Evolutionary conservation across 1,139 yeast species (phyloP).

Genomic region (Nakaseomyces bracarensis): DNA sequence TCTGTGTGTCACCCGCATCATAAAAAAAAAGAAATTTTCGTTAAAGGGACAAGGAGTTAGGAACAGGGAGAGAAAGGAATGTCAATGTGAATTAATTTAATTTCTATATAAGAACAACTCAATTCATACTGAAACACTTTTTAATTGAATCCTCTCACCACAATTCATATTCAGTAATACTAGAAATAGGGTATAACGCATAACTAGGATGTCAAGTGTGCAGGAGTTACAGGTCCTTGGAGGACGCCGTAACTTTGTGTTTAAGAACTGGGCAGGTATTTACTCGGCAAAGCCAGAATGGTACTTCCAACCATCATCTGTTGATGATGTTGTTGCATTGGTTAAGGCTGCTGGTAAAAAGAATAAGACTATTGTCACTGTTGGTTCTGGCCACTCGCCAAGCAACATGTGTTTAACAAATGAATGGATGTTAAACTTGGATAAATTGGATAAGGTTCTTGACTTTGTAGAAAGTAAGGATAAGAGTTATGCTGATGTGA

Average conservation of each 20-base stretch:
- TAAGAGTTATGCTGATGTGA: slow-evolving; percentile 74
- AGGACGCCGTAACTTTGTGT: slow-evolving; percentile 26
- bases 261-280: slow-evolving; percentile 86
- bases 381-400: slow-evolving; percentile 95
- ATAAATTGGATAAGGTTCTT: slow-evolving; percentile 54
- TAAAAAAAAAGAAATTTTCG: too few species aligned
- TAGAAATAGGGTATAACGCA: background rate
- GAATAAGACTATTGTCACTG: slow-evolving; percentile 67
- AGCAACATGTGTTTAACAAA: slow-evolving; percentile 80
- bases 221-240: slow-evolving; percentile 3
- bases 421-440: slow-evolving; percentile 86
- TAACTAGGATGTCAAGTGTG: background rate
- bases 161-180: too few species aligned
- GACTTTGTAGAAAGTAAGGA: slow-evolving; percentile 36
- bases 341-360: slow-evolving; percentile 55
- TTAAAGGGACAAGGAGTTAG: too few species aligned
- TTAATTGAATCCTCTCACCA: too few species aligned
- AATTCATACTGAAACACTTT: too few species aligned
- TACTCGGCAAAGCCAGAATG: slow-evolving; percentile 68
- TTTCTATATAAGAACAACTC: too few species aligned
- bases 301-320: slow-evolving; percentile 62
- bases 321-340: slow-evolving; percentile 56
- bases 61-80: too few species aligned
- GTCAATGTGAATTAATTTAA: too few species aligned
- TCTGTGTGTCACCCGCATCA: too few species aligned